Base-by-base conservation (phyloP, 345 rosid species). In the Physaria fendleri region DNA sequence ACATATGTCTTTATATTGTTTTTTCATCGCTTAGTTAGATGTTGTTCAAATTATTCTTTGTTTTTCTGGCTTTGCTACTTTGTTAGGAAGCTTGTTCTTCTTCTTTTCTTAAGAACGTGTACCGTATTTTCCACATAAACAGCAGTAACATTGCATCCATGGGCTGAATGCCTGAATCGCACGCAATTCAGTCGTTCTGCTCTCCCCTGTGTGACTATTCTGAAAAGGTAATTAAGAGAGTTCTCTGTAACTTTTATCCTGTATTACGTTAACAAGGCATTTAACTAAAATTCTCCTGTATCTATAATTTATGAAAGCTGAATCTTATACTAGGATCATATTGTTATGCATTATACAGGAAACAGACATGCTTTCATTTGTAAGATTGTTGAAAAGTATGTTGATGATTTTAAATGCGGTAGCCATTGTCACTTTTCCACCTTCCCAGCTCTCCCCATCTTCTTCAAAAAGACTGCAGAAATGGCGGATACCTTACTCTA, bases 401-500 rank as follows among this genome's bases (percentile, higher is more conserved):
- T 15, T 85, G 57, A 78, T 68, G 59, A 78, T 85, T 74, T 79
- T 97, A 54, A 89, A 89, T 77, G 88, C 85, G 27, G 95, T 89
- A 51, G 94, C 85, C 64, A 48, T 87, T 54, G 34, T 89, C 49
- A 84, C 91, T 53, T 93, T 89, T 62, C 85, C 88, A 2, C 75
- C 88, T 7, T 80, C 94, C 25, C 74, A 86, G 27, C 85, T 93
- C 71, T 86, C 95, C 10, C 73, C 77, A 8, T 78, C 94, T 23
- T 62, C 76, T 35, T 71, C 86, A 27, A 89, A 74, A 72, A 79
- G 97, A 82, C 83, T 77, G 85, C 95, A 85, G 68, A 85, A 71
- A 80, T 86, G 91, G 84, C 94, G 0, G 97, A 89, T 77, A 80
- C 82, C 23, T 78, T 93, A 72, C 72, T 89, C 99, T 14, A 91